Conservation (phyloP, 2,329 filamentous ascomycete genomes). For the Arthrobotrys pseudoclavata region DNA sequence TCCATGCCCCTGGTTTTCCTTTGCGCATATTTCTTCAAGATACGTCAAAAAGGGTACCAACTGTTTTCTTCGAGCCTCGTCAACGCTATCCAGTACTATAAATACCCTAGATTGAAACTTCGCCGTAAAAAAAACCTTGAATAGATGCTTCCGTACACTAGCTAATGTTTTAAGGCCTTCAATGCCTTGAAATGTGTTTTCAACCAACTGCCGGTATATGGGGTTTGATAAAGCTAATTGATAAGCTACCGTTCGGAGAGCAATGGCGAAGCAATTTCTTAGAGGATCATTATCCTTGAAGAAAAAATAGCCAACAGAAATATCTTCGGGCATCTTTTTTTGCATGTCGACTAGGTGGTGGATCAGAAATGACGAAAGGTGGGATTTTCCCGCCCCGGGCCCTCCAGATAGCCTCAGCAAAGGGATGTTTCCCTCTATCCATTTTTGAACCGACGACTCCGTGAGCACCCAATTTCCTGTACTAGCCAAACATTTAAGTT, state of each 20-base stretch:
- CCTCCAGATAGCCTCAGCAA: conserved; percentile 1
- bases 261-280: background rate
- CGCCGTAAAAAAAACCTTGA: background rate
- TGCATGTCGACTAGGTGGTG: background rate
- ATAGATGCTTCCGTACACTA: conserved; percentile 1
- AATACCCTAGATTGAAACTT: background rate
- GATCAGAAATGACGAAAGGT: background rate
- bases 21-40: background rate
- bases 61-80: conserved; percentile 1
- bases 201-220: background rate
- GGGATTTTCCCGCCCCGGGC: conserved; percentile 3
- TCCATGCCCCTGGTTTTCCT: too few species aligned
- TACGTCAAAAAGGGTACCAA: background rate
- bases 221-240: background rate
- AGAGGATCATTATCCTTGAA: conserved; percentile 1
- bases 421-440: conserved; percentile 6
- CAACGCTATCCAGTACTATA: conserved; percentile 17
- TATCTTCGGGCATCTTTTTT: background rate
- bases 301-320: conserved; percentile 20
- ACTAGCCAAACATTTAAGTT: background rate
- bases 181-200: background rate
- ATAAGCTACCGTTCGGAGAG: conserved; percentile 14
- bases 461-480: conserved; percentile 4
- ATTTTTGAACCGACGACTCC: background rate
- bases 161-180: background rate